Evolutionary conservation across 1,284 basidiomycete genomes (phyloP).

Genomic region (Ustilago bromivora): DNA sequence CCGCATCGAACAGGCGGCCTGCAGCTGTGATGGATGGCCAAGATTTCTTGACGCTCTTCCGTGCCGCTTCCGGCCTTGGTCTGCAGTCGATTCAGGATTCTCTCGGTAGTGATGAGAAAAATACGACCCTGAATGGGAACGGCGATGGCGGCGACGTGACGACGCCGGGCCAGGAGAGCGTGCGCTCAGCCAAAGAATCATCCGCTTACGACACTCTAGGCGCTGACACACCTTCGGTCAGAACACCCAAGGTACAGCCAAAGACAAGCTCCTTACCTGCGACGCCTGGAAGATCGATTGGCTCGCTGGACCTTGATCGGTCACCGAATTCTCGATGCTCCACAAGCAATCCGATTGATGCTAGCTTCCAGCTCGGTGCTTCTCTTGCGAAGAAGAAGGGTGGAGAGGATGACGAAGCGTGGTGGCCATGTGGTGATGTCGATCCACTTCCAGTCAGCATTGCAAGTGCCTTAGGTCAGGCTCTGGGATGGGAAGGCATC

Average conservation of each 20-base stretch:
- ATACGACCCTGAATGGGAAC: background rate
- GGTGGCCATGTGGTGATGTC: slow-evolving; percentile 59
- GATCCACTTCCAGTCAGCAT: slow-evolving; percentile 61
- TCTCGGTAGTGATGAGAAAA: background rate
- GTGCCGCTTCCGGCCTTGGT: slow-evolving; percentile 23
- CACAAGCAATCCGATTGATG: slow-evolving; percentile 41
- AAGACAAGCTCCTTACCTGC: slow-evolving; percentile 26
- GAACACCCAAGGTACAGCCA: slow-evolving; percentile 36
- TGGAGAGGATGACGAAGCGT: slow-evolving; percentile 44
- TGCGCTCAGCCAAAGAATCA: slow-evolving; percentile 10
- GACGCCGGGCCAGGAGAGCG: slow-evolving; percentile 22
- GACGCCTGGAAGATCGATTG: slow-evolving; percentile 31
- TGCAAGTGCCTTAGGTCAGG: slow-evolving; percentile 53
- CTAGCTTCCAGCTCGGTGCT: slow-evolving; percentile 41
- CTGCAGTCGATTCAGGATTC: slow-evolving; percentile 26
- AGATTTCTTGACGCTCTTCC: slow-evolving; percentile 38
- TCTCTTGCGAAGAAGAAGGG: slow-evolving; percentile 20
- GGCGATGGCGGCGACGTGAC: slow-evolving; percentile 13
- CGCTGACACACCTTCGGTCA: slow-evolving; percentile 28
- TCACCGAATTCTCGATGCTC: slow-evolving; percentile 19
- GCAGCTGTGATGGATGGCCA: slow-evolving; percentile 25
- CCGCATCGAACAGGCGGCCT: slow-evolving; percentile 9
- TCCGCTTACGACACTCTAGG: slow-evolving; percentile 18
- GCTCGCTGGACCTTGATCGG: slow-evolving; percentile 44
- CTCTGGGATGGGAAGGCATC: slow-evolving; percentile 67